A percentile compares a stretch with the other conserved stretches of the same genome.
Evolutionary conservation across 148 eudicot species (phyloP).

Genomic region (Pouteria glomerata): DNA sequence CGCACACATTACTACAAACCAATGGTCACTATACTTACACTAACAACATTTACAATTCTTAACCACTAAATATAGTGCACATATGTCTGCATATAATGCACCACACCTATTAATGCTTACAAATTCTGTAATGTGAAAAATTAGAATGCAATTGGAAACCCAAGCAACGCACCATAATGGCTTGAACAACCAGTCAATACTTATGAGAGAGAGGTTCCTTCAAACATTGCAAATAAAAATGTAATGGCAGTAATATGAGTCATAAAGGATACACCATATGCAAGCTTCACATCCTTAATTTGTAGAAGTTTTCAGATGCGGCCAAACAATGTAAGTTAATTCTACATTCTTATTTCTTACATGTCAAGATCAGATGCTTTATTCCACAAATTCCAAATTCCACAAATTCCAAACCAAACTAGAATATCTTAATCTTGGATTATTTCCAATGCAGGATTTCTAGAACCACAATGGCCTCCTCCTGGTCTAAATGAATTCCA

Average conservation of each 20-base stretch:
- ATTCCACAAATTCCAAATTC: no score
- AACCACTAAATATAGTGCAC: background rate
- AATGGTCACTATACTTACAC: background rate
- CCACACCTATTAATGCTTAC: background rate
- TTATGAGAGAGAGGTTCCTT: background rate
- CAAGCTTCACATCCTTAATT: background rate
- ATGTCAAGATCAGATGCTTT: no score
- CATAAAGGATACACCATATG: background rate
- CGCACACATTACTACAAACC: background rate
- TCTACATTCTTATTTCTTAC: no score
- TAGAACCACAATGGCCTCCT: no score
- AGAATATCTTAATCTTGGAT: no score
- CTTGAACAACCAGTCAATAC: background rate
- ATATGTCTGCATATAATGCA: background rate
- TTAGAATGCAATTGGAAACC: background rate
- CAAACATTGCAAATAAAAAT: background rate
- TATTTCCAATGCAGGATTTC: no score
- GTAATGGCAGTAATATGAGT: background rate
- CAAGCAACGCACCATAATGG: background rate
- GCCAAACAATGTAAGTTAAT: no score
- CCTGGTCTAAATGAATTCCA: no score
- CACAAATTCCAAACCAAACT: no score
- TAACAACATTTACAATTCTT: background rate
- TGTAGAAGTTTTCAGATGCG: no score
- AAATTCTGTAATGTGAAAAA: background rate